A percentile compares a stretch with the other conserved stretches of the same genome.
These are phyloP conservation scores for Acidomyces sp. DNA, from an alignment of 495 filamentous ascomycete species.

Conservation along the genomic window DNA sequence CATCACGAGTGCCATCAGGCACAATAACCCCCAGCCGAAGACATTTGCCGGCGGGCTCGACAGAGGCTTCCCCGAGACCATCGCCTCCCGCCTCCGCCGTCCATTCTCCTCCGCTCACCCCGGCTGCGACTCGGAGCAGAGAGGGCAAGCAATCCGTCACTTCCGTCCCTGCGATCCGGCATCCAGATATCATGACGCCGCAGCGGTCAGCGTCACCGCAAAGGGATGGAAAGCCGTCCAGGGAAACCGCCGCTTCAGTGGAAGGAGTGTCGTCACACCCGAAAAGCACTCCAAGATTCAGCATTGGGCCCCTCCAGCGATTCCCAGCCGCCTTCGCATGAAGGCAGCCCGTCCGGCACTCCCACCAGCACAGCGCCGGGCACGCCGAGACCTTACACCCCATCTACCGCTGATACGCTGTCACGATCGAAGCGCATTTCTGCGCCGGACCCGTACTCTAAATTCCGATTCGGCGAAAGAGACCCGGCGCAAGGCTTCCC, in stretches of 20 bases:
- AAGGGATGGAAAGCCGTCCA: conserved; percentile 7
- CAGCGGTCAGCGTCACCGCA: conserved; percentile 30
- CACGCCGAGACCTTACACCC: conserved; percentile 52
- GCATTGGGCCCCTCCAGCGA: conserved; percentile 53
- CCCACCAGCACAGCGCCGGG: conserved; percentile 47
- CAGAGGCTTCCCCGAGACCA: conserved; percentile 31
- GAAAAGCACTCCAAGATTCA: conserved; percentile 57
- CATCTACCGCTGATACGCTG: conserved; percentile 61
- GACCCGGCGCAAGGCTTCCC: conserved; percentile 40
- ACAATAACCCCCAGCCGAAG: conserved; percentile 22
- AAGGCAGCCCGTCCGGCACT: conserved; percentile 42
- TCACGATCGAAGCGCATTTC: conserved; percentile 62
- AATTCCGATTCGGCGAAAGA: conserved; percentile 67
- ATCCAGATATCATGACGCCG: conserved; percentile 48
- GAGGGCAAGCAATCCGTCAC: conserved; percentile 29
- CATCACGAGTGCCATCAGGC: conserved; percentile 29
- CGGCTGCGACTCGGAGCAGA: conserved; percentile 54
- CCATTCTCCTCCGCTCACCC: conserved; percentile 83
- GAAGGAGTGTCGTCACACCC: conserved; percentile 32
- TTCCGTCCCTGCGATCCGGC: conserved; percentile 5
- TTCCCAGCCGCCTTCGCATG: conserved; percentile 49
- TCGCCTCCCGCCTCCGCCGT: conserved; percentile 47
- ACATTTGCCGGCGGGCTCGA: conserved; percentile 29
- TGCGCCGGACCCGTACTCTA: conserved; percentile 48
- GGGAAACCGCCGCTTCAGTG: conserved; percentile 27